These are phyloP conservation scores for Cryptococcus hybrid DNA, from an alignment of 1,284 basidiomycete genomes.

Conservation along the genomic window DNA sequence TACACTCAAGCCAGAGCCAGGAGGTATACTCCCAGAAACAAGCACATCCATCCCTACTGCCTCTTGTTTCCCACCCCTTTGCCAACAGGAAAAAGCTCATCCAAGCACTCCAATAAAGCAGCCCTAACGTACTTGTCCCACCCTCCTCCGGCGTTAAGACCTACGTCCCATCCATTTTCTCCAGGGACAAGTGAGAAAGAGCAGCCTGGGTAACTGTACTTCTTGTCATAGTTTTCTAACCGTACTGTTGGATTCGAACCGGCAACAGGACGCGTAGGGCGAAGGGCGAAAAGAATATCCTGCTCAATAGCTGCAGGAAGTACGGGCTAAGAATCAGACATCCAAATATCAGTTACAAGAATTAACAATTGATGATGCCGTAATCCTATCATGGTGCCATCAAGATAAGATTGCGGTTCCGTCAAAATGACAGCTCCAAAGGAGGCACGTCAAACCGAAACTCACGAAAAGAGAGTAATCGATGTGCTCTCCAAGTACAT, in stretches of 20 bases:
- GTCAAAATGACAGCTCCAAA: constrained; percentile 47
- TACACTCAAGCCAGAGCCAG: constrained; percentile 77
- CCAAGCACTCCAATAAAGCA: constrained; percentile 41
- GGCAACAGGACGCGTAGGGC: constrained; percentile 14
- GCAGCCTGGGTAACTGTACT: constrained; percentile 61
- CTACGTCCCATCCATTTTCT: constrained; percentile 61
- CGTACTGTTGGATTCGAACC: neutral
- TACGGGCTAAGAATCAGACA: constrained; percentile 54
- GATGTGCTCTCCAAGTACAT: constrained; percentile 78
- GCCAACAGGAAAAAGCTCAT: constrained; percentile 21
- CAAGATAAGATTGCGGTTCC: neutral
- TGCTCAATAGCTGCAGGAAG: constrained; percentile 80
- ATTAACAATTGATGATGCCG: neutral
- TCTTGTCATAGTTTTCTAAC: constrained; percentile 53
- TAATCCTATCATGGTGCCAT: neutral
- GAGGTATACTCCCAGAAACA: constrained; percentile 73
- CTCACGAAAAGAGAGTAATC: constrained; percentile 61
- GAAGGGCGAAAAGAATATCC: constrained; percentile 79
- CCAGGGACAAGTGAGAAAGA: constrained; percentile 1
- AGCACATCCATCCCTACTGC: constrained; percentile 66
- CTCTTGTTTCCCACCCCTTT: constrained; percentile 30
- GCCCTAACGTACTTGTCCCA: constrained; percentile 87
- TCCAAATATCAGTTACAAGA: neutral
- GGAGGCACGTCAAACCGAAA: neutral
- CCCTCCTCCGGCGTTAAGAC: constrained; percentile 62